Evolutionary conservation across 768 basidiomycete species (phyloP).

Genomic region (Leucogyrophana mollusca): DNA sequence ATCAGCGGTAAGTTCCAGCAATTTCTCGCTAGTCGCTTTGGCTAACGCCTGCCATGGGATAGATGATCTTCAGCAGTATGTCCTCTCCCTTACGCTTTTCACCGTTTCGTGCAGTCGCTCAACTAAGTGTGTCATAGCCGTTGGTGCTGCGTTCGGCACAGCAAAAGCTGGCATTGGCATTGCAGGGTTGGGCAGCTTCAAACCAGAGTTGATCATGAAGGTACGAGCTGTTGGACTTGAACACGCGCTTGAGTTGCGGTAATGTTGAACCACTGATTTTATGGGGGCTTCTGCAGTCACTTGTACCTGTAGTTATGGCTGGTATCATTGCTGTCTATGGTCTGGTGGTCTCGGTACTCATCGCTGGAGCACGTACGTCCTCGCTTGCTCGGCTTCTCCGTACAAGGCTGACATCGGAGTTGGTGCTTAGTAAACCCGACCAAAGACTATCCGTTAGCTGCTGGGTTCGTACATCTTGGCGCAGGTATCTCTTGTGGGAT

Average conservation of each 20-base stretch:
- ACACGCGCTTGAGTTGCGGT: not conserved
- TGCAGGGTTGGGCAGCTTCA: conserved; percentile 89
- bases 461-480: conserved; percentile 89
- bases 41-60: conserved; percentile 13
- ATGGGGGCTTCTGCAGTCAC: conserved; percentile 50
- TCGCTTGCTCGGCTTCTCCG: conserved; percentile 1
- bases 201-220: conserved; percentile 98
- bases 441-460: conserved; percentile 74
- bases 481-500: conserved; percentile 90
- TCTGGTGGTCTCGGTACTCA: conserved; percentile 92
- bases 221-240: conserved; percentile 51
- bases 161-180: conserved; percentile 97
- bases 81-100: conserved; percentile 18
- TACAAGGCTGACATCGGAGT: conserved; percentile 7
- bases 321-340: conserved; percentile 98
- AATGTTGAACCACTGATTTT: not conserved
- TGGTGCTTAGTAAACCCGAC: conserved; percentile 52
- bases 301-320: conserved; percentile 97
- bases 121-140: conserved; percentile 47
- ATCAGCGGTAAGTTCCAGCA: conserved; percentile 65
- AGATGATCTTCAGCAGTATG: conserved; percentile 98
- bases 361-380: conserved; percentile 62
- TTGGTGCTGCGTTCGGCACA: conserved; percentile 95
- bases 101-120: conserved; percentile 2
- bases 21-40: not conserved